These are phyloP conservation scores for Pseudonitzschia delicatissima DNA, from an alignment of 108 stramenopile genomes.

Conservation along the genomic window DNA sequence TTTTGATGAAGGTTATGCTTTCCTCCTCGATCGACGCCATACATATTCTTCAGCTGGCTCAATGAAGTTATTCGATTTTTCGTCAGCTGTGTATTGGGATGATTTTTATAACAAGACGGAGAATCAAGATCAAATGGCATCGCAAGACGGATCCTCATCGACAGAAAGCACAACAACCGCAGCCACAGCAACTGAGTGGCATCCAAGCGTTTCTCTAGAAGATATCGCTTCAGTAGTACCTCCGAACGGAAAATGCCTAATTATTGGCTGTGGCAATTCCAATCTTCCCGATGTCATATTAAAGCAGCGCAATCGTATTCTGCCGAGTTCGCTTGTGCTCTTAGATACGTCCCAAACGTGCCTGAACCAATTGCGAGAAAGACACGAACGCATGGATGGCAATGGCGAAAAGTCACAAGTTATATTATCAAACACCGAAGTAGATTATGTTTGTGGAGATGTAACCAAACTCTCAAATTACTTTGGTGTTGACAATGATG, in stretches of 20 bases:
- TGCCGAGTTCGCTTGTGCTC: conserved; percentile 38
- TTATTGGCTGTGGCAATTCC: conserved; percentile 71
- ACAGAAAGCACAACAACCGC: not conserved
- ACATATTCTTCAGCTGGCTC: not conserved
- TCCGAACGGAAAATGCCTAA: conserved; percentile 33
- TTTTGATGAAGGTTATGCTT: not conserved
- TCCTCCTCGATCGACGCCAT: not conserved
- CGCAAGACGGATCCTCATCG: not conserved
- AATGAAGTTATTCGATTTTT: conserved; percentile 62
- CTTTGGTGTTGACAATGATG: conserved; percentile 10
- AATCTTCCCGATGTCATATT: conserved; percentile 47
- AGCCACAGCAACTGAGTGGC: conserved; percentile 63
- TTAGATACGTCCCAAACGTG: conserved; percentile 68
- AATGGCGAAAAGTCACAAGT: not conserved
- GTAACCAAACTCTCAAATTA: conserved; percentile 40
- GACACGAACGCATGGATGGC: conserved; percentile 13
- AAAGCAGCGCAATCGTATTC: conserved; percentile 6
- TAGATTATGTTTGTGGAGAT: conserved; percentile 72
- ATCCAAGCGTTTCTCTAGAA: conserved; percentile 54
- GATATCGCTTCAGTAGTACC: conserved; percentile 43
- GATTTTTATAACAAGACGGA: conserved; percentile 41
- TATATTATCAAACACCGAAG: not conserved
- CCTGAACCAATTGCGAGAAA: conserved; percentile 42
- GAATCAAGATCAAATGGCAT: not conserved
- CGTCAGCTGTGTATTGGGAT: conserved; percentile 63